Percentiles rank a stretch among this genome's conserved stretches.
Evolutionary conservation across 768 basidiomycete genomes (phyloP).

Genomic region (Terana coerulea): DNA sequence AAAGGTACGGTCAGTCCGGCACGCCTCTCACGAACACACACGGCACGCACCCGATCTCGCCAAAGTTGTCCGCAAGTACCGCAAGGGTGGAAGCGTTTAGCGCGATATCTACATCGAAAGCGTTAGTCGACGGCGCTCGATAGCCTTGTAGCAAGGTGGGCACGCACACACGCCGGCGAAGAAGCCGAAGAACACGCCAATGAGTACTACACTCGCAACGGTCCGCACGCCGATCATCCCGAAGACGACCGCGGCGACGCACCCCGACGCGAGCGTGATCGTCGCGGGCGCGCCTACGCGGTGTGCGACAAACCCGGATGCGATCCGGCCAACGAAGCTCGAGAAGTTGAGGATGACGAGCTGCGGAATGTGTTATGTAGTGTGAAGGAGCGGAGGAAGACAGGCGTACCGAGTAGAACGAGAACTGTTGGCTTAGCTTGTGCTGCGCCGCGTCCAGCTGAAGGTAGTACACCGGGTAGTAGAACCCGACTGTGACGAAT

Average conservation of each 20-base stretch:
- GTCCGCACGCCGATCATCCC: slow-evolving; percentile 27
- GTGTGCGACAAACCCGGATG: slow-evolving; percentile 28
- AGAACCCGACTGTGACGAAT: slow-evolving; percentile 20
- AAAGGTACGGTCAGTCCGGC: not conserved
- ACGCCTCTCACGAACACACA: not conserved
- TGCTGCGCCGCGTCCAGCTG: slow-evolving; percentile 21
- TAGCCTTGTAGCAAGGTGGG: not conserved
- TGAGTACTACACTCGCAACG: slow-evolving; percentile 25
- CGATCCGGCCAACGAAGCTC: slow-evolving; percentile 26
- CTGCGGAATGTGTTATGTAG: slow-evolving; percentile 3
- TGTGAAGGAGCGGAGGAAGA: not conserved
- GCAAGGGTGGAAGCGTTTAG: slow-evolving; percentile 22
- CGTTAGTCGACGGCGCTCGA: too few relatives aligned
- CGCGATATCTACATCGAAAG: slow-evolving; percentile 32
- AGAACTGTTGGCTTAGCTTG: slow-evolving; percentile 14
- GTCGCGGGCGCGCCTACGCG: slow-evolving; percentile 26
- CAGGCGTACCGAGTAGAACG: slow-evolving; percentile 26
- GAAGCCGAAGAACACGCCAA: slow-evolving; percentile 36
- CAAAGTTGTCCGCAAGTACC: slow-evolving; percentile 15
- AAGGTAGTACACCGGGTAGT: slow-evolving; percentile 27
- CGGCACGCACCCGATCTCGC: slow-evolving; percentile 23
- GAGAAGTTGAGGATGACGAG: slow-evolving; percentile 29
- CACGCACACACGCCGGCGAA: slow-evolving; percentile 27
- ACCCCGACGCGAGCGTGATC: slow-evolving; percentile 21
- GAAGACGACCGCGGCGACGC: slow-evolving; percentile 24